phyloP scores from a whole-genome alignment of 768 basidiomycete species.

The Pleurotus eryngii region DNA sequence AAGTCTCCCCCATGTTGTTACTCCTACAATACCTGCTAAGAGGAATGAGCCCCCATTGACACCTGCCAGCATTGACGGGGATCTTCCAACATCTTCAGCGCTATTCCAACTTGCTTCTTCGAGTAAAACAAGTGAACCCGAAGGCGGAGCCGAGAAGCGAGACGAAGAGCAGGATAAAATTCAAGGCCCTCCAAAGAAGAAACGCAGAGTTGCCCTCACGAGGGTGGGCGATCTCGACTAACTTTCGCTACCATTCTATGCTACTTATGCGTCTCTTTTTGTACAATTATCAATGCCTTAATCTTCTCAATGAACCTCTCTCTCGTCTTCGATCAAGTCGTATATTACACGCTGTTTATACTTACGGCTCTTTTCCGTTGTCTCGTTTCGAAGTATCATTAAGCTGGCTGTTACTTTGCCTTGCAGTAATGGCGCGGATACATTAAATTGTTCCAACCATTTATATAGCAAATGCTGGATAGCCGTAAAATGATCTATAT shows the following conservation, averaged over 20 bases:
- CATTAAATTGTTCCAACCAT: not conserved
- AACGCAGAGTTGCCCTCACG: conserved; percentile 75
- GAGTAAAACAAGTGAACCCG: conserved; percentile 9
- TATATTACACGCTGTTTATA: too few species aligned
- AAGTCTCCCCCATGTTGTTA: conserved; percentile 23
- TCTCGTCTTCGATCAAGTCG: not conserved
- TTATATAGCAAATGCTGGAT: not conserved
- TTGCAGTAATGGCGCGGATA: too few species aligned
- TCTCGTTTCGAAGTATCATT: too few species aligned
- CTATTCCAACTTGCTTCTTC: not conserved
- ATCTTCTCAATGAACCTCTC: not conserved
- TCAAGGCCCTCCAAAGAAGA: conserved; percentile 78
- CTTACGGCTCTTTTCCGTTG: too few species aligned
- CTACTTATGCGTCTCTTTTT: not conserved
- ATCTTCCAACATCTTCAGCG: conserved; percentile 15
- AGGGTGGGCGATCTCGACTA: conserved; percentile 55
- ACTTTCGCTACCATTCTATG: not conserved
- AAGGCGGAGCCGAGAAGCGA: conserved; percentile 17
- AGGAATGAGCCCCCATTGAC: conserved; percentile 44
- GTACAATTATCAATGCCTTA: not conserved
- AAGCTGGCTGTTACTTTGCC: too few species aligned
- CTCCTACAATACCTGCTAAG: conserved; percentile 30
- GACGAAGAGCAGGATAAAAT: conserved; percentile 20
- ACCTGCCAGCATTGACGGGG: conserved; percentile 48
- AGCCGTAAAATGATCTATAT: conserved; percentile 1